Conservation (phyloP, 345 rosid species). For the Hevea brasiliensis region DNA sequence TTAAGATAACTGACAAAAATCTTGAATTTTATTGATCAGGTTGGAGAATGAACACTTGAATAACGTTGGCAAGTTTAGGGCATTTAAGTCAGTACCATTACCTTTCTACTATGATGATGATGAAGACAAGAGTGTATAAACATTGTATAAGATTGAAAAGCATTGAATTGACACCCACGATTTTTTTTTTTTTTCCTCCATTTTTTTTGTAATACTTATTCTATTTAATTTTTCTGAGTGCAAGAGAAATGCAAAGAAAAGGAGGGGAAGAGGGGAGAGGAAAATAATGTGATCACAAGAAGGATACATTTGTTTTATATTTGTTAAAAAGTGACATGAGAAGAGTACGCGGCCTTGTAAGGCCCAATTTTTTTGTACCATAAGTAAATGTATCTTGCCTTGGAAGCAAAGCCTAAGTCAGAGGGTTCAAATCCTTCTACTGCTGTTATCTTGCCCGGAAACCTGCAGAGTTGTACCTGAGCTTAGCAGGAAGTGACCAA, state of each 20-base stretch:
- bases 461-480: background rate
- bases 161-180: background rate
- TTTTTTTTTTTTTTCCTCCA: background rate
- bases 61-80: conserved; percentile 76
- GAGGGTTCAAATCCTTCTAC: background rate
- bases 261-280: too few species aligned
- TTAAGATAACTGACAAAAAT: background rate
- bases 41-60: conserved; percentile 88
- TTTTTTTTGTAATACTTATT: background rate
- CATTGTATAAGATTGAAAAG: background rate
- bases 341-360: background rate
- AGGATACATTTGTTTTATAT: too few species aligned
- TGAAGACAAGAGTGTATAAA: conserved; percentile 11
- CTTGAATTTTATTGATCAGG: conserved; percentile 34
- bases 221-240: background rate
- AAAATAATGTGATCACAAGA: too few species aligned
- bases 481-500: background rate
- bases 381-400: too few species aligned
- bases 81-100: conserved; percentile 76
- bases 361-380: background rate
- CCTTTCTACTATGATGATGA: conserved; percentile 55
- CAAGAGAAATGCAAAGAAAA: background rate
- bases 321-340: too few species aligned
- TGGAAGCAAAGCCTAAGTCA: background rate
- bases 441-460: background rate